Percentiles rank a stretch among this genome's conserved stretches.
These are phyloP conservation scores for Backusella morwellensis DNA, from an alignment of 192 early-diverging fungal genomes.

Conservation along the genomic window DNA sequence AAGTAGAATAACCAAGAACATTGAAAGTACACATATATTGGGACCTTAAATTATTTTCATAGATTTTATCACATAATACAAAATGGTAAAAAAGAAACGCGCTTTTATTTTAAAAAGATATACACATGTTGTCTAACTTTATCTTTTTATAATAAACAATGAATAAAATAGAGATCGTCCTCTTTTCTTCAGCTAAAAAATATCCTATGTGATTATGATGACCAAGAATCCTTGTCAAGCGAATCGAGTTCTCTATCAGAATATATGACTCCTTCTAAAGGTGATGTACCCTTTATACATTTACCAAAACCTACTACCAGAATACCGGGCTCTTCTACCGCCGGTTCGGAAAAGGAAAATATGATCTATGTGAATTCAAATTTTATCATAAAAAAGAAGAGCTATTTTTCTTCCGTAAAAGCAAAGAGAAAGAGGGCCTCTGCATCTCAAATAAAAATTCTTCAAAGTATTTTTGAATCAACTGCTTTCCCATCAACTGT, in stretches of 20 bases:
- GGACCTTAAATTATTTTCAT: background rate
- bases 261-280: background rate
- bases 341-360: background rate
- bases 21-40: background rate
- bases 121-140: too few species aligned
- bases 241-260: background rate
- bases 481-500: constrained; percentile 6
- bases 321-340: background rate
- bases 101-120: too few species aligned
- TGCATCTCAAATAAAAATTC: background rate
- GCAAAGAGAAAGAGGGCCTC: constrained; percentile 1
- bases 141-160: background rate
- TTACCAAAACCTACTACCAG: background rate
- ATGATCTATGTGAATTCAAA: background rate
- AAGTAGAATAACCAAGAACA: background rate
- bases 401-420: background rate
- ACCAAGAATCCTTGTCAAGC: background rate
- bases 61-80: background rate
- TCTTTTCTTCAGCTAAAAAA: constrained; percentile 3
- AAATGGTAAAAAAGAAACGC: background rate
- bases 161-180: background rate
- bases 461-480: constrained; percentile 7
- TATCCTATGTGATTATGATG: background rate
- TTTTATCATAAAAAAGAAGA: background rate
- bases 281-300: background rate